Conservation (phyloP, 2,329 filamentous ascomycete genomes). For the Penicillium nordicum region DNA sequence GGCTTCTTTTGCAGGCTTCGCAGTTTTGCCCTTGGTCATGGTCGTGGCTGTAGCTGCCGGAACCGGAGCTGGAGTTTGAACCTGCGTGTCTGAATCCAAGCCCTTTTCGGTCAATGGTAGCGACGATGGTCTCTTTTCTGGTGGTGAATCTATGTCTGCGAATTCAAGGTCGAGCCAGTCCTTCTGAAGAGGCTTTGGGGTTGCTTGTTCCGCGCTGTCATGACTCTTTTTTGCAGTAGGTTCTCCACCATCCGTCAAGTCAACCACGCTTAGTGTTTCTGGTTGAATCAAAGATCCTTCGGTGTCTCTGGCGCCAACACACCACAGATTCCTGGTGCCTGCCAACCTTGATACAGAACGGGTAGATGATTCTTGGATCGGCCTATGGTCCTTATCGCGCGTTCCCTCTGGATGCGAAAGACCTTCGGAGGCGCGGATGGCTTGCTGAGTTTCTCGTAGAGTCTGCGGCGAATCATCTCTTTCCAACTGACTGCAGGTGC, state of each 20-base stretch:
- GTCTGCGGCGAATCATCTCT: slow-evolving; percentile 67
- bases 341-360: slow-evolving; percentile 25
- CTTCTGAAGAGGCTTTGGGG: neutral
- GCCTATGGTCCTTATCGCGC: neutral
- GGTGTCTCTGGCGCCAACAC: slow-evolving; percentile 63
- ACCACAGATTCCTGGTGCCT: slow-evolving; percentile 59
- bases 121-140: neutral
- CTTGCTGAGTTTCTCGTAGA: slow-evolving; percentile 30
- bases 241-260: slow-evolving; percentile 33
- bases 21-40: neutral
- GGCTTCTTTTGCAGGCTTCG: neutral
- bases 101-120: neutral
- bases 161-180: slow-evolving; percentile 20
- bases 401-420: slow-evolving; percentile 8
- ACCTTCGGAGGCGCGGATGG: slow-evolving; percentile 31
- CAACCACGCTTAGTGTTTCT: slow-evolving; percentile 59
- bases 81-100: neutral
- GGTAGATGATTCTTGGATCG: slow-evolving; percentile 1
- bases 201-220: neutral
- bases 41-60: neutral
- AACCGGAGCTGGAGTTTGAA: neutral
- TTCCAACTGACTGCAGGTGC: slow-evolving; percentile 78
- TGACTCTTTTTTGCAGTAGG: slow-evolving; percentile 5
- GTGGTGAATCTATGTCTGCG: slow-evolving; percentile 5
- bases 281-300: slow-evolving; percentile 63